Evolutionary conservation across 148 eudicot genomes (phyloP), one percentile per base, ranked within the genome.

Genomic region (Rhododendron williamsianum): DNA sequence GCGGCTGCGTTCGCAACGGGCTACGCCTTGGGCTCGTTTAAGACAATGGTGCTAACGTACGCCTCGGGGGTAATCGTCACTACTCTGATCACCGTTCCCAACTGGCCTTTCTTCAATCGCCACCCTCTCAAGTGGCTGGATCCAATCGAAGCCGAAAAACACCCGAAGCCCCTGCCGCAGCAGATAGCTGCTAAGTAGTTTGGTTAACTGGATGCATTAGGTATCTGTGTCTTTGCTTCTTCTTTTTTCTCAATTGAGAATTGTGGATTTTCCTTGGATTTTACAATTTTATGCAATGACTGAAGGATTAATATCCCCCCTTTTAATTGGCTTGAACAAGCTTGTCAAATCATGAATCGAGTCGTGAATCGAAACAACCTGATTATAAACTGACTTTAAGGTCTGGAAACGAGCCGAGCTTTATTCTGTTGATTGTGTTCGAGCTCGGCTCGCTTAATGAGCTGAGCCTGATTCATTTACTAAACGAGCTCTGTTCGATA

Each of bases 111-210:
- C 84, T 93, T 89, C 87, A 96, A 94, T 81, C 91, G 93, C 12
- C 89, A 92, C 84, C 97, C 97, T 73, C 95, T 96, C 63, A 93
- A 92, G 30, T 94, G 99, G 98, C 90, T 96, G 54, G 94, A 93
- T 69, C 90, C 96, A 0, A 84, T 83, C 12, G 97, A 92, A 80
- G 95, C 91, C 18, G 97, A 93, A 27, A 91, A 89, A 54, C 90
- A 94, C 84, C 95, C 97, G 4, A 94, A 93, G 85, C 35, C 35
- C 35, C 35, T 33, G 35, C 25, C 16, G 86, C 95, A 93, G 18
- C 87, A 89, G 82, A 36, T 21, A 27, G 91, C 80, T 60, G 90
- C 60, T 18, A 4, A 54, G 76, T 58, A 71, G 4, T 54, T 54
- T 4, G 21, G 5, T 54, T 54, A 16, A 54, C 60, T 18, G 60